phyloP scores from a whole-genome alignment of 306 rosid species.

The Castanea sativa region DNA sequence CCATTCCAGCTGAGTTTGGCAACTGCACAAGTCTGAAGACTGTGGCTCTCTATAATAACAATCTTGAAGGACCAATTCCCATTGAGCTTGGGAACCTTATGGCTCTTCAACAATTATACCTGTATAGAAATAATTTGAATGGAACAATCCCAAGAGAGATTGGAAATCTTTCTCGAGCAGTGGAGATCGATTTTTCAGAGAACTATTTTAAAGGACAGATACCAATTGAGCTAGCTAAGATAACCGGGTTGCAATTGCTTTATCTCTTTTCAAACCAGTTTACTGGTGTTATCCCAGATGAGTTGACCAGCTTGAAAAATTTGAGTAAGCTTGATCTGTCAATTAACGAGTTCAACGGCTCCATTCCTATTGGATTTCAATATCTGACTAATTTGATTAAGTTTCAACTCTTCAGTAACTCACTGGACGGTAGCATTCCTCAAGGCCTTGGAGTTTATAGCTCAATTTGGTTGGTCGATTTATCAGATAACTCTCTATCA shows the following conservation, averaged over 20 bases:
- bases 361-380: constrained; percentile 75
- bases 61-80: constrained; percentile 67
- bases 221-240: constrained; percentile 69
- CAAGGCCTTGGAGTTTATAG: constrained; percentile 58
- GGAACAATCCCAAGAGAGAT: constrained; percentile 88
- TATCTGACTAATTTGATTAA: constrained; percentile 50
- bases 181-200: constrained; percentile 81
- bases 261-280: constrained; percentile 85
- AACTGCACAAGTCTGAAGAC: constrained; percentile 66
- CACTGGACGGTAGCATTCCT: constrained; percentile 70
- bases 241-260: constrained; percentile 55
- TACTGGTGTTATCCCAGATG: constrained; percentile 75
- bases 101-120: constrained; percentile 63
- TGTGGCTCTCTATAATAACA: constrained; percentile 75
- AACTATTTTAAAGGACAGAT: constrained; percentile 68
- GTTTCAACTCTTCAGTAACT: constrained; percentile 83
- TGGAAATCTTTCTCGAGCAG: constrained; percentile 74
- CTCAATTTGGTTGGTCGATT: constrained; percentile 91
- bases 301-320: constrained; percentile 59
- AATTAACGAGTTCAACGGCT: constrained; percentile 69
- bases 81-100: constrained; percentile 64
- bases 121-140: constrained; percentile 74
- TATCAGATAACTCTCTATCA: constrained; percentile 61
- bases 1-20: constrained; percentile 77
- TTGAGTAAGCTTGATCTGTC: constrained; percentile 81